phyloP scores from a whole-genome alignment of 116 monocot species.

The Papilionanthe hybrid region DNA sequence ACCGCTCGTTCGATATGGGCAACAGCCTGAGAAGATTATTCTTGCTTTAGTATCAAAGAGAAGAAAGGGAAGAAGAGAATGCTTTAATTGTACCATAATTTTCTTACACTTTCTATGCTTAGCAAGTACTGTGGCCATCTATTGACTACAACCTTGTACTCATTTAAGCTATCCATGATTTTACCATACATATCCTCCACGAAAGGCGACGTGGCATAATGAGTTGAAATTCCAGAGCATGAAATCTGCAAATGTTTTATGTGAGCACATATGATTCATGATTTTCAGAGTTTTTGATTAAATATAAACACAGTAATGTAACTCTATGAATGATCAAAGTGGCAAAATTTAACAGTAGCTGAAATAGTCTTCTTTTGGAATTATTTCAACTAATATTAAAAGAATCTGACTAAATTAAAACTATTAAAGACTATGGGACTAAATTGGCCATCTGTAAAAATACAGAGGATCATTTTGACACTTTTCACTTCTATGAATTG shows the following conservation, averaged over 20 bases:
- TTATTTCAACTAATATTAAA: no score
- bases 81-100: not conserved
- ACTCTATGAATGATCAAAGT: not conserved
- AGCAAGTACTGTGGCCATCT: constrained; percentile 90
- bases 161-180: constrained; percentile 59
- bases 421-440: no score
- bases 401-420: no score
- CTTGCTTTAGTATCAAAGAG: not conserved
- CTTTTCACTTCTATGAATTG: not conserved
- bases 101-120: constrained; percentile 70
- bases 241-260: constrained; percentile 36
- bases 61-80: constrained; percentile 1
- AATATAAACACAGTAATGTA: not conserved
- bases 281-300: not conserved
- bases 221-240: constrained; percentile 36
- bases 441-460: no score
- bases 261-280: not conserved
- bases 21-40: constrained; percentile 40
- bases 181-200: constrained; percentile 83
- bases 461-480: no score
- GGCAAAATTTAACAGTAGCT: no score
- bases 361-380: no score
- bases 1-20: constrained; percentile 71
- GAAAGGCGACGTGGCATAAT: constrained; percentile 65
- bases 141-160: constrained; percentile 76